Evolutionary conservation across 2,329 filamentous ascomycete species (phyloP), one percentile per base, ranked within the genome.

Genomic region (Beauveria pseudobassiana): DNA sequence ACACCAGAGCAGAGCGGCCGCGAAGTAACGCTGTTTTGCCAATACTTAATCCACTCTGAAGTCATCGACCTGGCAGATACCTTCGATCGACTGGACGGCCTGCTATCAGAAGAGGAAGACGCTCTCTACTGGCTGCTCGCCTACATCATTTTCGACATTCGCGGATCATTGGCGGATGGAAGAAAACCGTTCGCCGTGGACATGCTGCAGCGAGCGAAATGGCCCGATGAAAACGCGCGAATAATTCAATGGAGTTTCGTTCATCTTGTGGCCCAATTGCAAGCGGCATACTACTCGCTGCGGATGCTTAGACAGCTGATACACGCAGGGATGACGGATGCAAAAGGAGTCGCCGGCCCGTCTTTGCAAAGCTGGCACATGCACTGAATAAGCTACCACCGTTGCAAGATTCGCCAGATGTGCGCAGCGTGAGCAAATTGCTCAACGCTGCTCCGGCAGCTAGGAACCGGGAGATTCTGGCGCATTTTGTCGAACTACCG

Each of bases 221-320:
- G 60, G 60, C 60, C 60, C 1, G 30, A 48, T 28, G 54, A 62
- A 18, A 53, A 20, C 1, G 18, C 53, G 9, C 8, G n/a, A 0
- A 50, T 14, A 3, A 65, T 67, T 53, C 71, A 65, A 1, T 90
- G 87, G 88, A 75, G 80, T 10, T 74, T 81, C 20, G 72, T 88
- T 49, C 87, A 91, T 67, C 76, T 88, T 53, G 70, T 79, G 9
- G 85, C 86, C 0, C 83, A 87, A 64, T 71, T 85, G 85, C 49
- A 82, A 85, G 64, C 69, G 82, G 22, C 73, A 74, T 63, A 83
- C 86, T 67, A 69, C 42, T 69, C 67, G 0, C 51, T 69, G 12
- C 62, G 66, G n/a, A 68, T 77, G 26, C 61, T 85, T 4, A 64
- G 81, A 2, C 74, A 74, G 26, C 67, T 75, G 9, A 57, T 77